Conservation (phyloP, 1,284 basidiomycete genomes). For the Ceratobasidium sp. region DNA sequence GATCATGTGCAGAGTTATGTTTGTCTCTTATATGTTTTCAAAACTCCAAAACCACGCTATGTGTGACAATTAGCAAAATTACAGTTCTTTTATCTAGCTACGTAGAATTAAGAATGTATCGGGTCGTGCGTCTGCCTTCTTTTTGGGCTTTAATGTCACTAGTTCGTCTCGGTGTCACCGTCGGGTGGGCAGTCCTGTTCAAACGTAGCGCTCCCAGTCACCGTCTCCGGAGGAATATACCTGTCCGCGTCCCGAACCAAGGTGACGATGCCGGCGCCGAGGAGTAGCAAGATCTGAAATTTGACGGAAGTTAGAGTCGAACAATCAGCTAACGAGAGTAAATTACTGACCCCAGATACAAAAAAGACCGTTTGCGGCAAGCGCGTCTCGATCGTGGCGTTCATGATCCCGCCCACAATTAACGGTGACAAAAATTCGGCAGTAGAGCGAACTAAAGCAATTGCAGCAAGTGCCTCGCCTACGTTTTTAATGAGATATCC, state of each 20-base stretch:
- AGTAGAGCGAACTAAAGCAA: slow-evolving; percentile 22
- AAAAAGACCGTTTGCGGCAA: slow-evolving; percentile 34
- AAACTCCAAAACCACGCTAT: too few relatives aligned
- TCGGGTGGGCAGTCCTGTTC: slow-evolving; percentile 3
- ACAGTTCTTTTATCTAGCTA: too few relatives aligned
- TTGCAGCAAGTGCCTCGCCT: slow-evolving; percentile 37
- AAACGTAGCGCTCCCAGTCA: too few relatives aligned
- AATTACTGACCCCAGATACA: slow-evolving; percentile 14
- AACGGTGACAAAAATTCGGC: slow-evolving; percentile 36
- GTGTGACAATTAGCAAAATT: too few relatives aligned
- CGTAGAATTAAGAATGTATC: too few relatives aligned
- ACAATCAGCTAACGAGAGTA: background rate
- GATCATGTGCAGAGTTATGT: too few relatives aligned
- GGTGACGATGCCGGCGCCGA: slow-evolving; percentile 12
- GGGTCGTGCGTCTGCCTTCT: too few relatives aligned
- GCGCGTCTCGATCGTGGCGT: slow-evolving; percentile 8
- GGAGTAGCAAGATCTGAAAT: slow-evolving; percentile 5
- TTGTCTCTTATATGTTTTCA: too few relatives aligned
- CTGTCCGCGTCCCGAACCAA: slow-evolving; percentile 25
- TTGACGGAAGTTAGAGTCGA: background rate
- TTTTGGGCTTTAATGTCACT: too few relatives aligned
- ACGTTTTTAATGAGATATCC: too few relatives aligned
- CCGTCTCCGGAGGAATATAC: slow-evolving; percentile 14
- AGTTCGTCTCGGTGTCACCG: background rate
- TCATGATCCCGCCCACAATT: slow-evolving; percentile 25